Conservation (phyloP, 2,329 filamentous ascomycete genomes). For the Aspergillus pseudonomiae region DNA sequence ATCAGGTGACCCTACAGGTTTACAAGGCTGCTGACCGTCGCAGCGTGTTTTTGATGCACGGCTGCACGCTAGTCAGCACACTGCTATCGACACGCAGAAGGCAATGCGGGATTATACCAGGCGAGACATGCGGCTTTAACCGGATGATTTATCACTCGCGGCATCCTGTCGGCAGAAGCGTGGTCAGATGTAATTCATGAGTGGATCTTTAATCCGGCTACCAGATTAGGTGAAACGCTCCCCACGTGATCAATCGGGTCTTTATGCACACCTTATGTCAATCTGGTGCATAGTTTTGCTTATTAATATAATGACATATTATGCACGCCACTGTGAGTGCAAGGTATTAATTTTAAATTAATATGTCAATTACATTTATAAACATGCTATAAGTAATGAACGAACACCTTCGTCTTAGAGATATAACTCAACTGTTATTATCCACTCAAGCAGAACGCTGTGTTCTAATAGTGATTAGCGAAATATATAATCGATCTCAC, state of each 20-base stretch:
- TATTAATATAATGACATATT: neutral
- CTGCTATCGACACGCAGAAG: neutral
- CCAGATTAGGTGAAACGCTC: neutral
- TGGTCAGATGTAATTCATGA: neutral
- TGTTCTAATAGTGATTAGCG: too few relatives aligned
- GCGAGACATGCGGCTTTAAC: constrained; percentile 1
- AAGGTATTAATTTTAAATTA: neutral
- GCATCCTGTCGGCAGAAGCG: neutral
- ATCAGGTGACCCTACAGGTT: constrained; percentile 2
- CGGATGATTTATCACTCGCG: neutral
- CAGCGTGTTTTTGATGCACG: constrained; percentile 7
- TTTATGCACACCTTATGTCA: too few relatives aligned
- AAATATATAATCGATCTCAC: too few relatives aligned
- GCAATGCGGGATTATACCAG: neutral
- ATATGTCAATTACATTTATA: neutral
- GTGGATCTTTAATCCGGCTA: neutral
- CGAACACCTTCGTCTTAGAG: accelerated
- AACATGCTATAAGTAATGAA: too few relatives aligned
- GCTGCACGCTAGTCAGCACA: neutral
- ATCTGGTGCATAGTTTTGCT: neutral
- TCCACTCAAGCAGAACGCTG: too few relatives aligned
- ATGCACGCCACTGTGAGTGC: neutral
- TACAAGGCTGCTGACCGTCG: constrained; percentile 2
- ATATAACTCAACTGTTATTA: too few relatives aligned
- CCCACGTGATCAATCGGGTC: neutral